Evolutionary conservation across 1,139 yeast genomes (phyloP), one percentile per base, ranked within the genome.

Genomic region (Saccharomyces pastorianus): DNA sequence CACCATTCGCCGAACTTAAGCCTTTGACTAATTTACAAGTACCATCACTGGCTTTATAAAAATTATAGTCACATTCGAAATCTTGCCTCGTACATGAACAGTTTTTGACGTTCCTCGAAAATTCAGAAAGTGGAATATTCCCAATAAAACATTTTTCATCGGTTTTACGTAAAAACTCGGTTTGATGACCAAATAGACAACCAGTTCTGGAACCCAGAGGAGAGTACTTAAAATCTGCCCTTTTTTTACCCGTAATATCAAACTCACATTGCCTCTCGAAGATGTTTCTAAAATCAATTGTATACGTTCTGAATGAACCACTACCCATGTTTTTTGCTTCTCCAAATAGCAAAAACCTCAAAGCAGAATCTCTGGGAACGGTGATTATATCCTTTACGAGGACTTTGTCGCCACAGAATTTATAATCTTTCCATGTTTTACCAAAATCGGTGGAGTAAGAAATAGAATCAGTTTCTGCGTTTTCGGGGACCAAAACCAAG

Each of bases 61-160:
- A 91, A 71, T 91, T 91, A 73, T 82, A 88, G 67, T 93, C 99
- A 78, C 99, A 93, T 71, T 93, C 99, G 65, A 76, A 95, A 70
- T 93, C 99, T 55, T 81, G 79, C 69, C 96, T 80, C 0, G 95
- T 79, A 73, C 99, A 93, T 1, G 85, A 66, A 72, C 99, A 93
- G 68, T 88, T 84, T 60, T 81, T 76, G 17, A 78, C 71, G 20
- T 81, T 73, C 61, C 77, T 78, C 66, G 77, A 80, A 0, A 88
- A 90, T 52, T 81, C 77, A n/a, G 75, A 70, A 53, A 88, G 72
- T 41, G 89, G 88, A n/a, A 64, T 85, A 62, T 78, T 79, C n/a
- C 96, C 97, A 62, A 93, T 82, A 65, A 81, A 90, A 71, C 99
- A 93, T 58, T 87, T 84, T 27, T 80, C 82, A 11, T 77, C 71